Base-by-base conservation (phyloP, 768 basidiomycete genomes). In the Crucibulum laeve region DNA sequence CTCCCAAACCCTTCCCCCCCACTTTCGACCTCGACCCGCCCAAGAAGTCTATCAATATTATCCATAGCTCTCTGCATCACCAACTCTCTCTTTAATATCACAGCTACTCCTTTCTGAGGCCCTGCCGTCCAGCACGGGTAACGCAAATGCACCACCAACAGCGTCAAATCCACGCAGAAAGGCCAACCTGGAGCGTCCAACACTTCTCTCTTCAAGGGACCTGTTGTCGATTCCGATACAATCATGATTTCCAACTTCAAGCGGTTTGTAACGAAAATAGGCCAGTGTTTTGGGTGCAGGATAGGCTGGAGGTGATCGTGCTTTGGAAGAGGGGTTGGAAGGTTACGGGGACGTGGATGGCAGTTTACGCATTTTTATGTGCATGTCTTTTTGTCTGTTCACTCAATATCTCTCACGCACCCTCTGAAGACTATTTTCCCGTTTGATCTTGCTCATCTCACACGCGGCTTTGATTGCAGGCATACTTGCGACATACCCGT, bases 261-360 rank as follows among this genome's bases (percentile, higher is more conserved):
- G 49, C 69, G 89, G 18, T 94, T 95, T 46, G 76, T 93, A 3
- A 74, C 80, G 4, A 82, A 74, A 51, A 70, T 80, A 3, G 88
- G 0, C 84, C 87, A 0, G 64, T 92, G 5, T 95, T 94, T 54
- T 95, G 91, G 92, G 50, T 94, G 15, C 89, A 90, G 63, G 92
- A 96, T 57, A 66, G 92, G 1, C 56, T 89, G 11, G 92, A 95
- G 59, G 92, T 94, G 63, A 71, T 92, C 3, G 44, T 94, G 3
- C 69, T 87, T 50, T 94, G 92, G 92, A 83, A 77, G 59, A 74
- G 76, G 35, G 83, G 84, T 0, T 84, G 82, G 84, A 76, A 73
- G 53, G 68, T 77, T 30, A 93, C 92, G 1, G 57, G 66, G 30
- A 73, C 78, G 0, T 94, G 87, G 84, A 82, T 94, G 65, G 72